Evolutionary conservation across 1,284 basidiomycete species (phyloP), one percentile per base, ranked within the genome.

Genomic region (Ceratobasidium sp.): DNA sequence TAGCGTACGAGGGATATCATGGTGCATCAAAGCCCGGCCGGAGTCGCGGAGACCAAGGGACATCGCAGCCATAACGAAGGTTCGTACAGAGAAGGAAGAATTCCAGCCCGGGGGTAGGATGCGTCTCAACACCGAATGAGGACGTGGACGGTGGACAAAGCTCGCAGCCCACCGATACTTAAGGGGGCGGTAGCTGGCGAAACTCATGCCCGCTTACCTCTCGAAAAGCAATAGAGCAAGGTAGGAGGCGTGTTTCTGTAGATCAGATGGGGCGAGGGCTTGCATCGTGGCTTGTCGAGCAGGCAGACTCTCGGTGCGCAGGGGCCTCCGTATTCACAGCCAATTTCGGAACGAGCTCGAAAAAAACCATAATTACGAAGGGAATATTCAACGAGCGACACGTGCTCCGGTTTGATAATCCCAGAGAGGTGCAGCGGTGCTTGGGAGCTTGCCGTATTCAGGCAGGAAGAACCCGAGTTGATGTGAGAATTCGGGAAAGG

Each of bases 221-320:
- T 58, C 59, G 11, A 61, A 71, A 71, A 71, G 56, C 54, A 49
- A 49, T 29, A 31, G 24, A 16, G 24, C 56, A 43, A 71, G 39
- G 13, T 58, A 51, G 24, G 31, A 41, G 49, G 54, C 68, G 68
- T 71, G 68, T 71, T 71, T 59, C 54, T 51, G 68, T 59, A 71
- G 68, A 71, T 71, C 68, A 49, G 19, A 48, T 46, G 54, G 27
- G 68, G 54, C 19, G 54, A 61, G 39, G 43, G 68, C 68, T 71
- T 59, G 68, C 53, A 49, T 71, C 68, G 68, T 71, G 68, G 54
- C 68, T 59, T 59, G 68, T 29, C 14, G 27, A 46, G 22, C 68
- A 43, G 34, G 54, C 41, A 71, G 48, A 27, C 54, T 59, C 54
- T 59, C 53, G 68, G 49, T 71, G 41, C 29, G 54, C 37, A 54